These are phyloP conservation scores for Mycena polygramma DNA, from an alignment of 768 basidiomycete genomes.

Conservation along the genomic window DNA sequence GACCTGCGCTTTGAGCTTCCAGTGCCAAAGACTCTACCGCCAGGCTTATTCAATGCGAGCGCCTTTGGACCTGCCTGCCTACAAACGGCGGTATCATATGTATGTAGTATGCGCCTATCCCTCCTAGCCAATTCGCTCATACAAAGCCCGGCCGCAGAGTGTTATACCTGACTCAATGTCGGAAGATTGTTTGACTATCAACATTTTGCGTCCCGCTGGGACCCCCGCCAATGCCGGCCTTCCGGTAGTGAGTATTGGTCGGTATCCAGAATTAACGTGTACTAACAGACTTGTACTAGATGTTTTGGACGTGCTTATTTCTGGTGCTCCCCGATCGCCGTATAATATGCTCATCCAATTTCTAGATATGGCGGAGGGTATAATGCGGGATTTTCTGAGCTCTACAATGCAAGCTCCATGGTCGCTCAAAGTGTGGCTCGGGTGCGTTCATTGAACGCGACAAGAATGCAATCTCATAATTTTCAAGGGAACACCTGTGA, in stretches of 20 bases:
- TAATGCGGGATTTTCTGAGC: neutral
- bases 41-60: neutral
- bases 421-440: conserved; percentile 18
- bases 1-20: neutral
- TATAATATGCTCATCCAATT: neutral
- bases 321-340: neutral
- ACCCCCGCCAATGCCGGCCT: neutral
- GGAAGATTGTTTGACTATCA: conserved; percentile 16
- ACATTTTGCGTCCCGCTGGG: neutral
- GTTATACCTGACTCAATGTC: neutral
- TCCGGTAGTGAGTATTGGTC: neutral
- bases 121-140: no score
- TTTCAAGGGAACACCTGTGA: conserved; percentile 47
- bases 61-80: neutral
- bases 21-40: neutral
- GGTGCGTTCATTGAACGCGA: neutral
- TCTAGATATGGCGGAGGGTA: neutral
- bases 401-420: neutral
- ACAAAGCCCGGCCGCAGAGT: no score
- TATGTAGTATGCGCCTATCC: no score
- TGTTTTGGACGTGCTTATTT: neutral
- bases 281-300: neutral
- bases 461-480: neutral
- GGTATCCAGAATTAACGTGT: neutral
- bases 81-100: neutral